Conservation (phyloP, 2,329 filamentous ascomycete species). For the Fusarium sp. region DNA sequence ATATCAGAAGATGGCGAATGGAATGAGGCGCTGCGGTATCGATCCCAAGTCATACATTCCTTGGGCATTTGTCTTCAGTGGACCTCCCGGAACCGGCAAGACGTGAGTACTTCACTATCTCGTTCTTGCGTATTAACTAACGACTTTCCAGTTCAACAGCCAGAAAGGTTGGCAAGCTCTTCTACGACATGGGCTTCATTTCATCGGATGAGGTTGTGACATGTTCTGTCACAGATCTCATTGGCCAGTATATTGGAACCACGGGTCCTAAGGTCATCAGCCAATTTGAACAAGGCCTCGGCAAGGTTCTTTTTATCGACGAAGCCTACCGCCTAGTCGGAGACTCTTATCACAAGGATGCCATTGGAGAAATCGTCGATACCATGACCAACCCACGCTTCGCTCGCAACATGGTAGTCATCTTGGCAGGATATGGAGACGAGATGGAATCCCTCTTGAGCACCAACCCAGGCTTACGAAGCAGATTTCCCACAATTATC, state of each 20-base stretch:
- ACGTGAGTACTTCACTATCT: not conserved
- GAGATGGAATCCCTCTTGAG: not conserved
- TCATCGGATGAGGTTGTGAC: not conserved
- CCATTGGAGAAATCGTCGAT: not conserved
- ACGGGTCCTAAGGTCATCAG: not conserved
- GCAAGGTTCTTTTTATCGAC: not conserved
- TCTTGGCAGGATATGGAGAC: not conserved
- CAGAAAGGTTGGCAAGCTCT: not conserved
- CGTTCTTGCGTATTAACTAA: not conserved
- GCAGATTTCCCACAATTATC: not conserved
- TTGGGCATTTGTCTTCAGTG: not conserved
- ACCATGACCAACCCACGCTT: not conserved
- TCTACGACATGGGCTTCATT: not conserved
- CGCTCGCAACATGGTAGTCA: not conserved
- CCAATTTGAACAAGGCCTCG: not conserved
- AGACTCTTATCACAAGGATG: not conserved
- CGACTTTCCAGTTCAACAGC: not conserved
- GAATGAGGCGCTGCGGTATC: not conserved
- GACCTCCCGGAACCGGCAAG: not conserved
- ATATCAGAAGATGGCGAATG: not conserved
- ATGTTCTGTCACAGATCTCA: not conserved
- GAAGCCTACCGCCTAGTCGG: not conserved
- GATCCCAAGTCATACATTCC: not conserved
- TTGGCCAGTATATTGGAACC: not conserved
- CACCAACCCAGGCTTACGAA: not conserved